Base-by-base conservation (phyloP, 2,329 filamentous ascomycete genomes). In the Colletotrichum sp. region DNA sequence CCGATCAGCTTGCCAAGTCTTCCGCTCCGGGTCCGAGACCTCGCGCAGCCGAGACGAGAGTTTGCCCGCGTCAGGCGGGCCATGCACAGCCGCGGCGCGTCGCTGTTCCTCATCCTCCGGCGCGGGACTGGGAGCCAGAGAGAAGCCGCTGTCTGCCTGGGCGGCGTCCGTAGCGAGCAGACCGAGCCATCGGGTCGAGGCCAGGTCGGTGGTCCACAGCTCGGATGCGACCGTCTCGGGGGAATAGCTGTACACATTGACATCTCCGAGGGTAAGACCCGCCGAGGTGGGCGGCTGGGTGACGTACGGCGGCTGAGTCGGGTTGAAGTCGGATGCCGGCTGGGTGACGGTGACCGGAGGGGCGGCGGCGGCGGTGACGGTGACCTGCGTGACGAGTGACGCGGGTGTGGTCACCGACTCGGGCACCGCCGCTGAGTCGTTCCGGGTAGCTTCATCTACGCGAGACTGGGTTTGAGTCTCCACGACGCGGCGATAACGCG, bases 171-270 rank as follows among this genome's bases (percentile, higher is more conserved):
- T 79, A 13, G 82, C 82, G 18, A 83, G 73, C 16, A 83, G 79
- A 28, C 82, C 82, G 24, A 83, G 81, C 82, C 81, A 83, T 28
- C 81, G 78, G 18, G 79, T 82, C n/a, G 81, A 81, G 16, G 81
- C 82, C 32, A 82, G 75, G 68, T 83, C 81, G 6, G 80, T 79
- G 10, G 80, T 81, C 71, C 81, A 79, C 34, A 79, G 76, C 68
- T 82, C 82, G 26, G 79, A 81, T 5, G 79, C 67, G 10, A 81
- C 78, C 22, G 80, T 82, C 22, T 81, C 80, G 22, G 80, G 80
- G 13, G 80, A 80, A 75, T 77, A 80, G 48, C 76, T 78, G 67
- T 68, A 76, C 8, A 72, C 65, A 13, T 68, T 73, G 9, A 72
- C 65, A 13, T 76, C 64, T 34, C 74, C 74, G 65, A 76, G 65